These are phyloP conservation scores for Nannochloris sp. DNA, from an alignment of 139 green algal species.

Conservation along the genomic window DNA sequence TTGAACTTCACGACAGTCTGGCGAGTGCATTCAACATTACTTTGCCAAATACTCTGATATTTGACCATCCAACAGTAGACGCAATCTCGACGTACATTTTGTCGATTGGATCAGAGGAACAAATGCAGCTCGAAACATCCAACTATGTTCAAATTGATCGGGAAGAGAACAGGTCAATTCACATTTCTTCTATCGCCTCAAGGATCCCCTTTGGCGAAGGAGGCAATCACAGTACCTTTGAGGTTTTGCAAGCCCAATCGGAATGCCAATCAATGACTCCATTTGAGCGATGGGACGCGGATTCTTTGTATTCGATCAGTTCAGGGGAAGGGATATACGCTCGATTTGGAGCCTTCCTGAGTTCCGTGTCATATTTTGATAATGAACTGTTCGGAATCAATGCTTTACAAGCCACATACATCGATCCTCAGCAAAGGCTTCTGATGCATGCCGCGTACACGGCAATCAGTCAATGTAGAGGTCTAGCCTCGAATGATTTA, in stretches of 20 bases:
- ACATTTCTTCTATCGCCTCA: not conserved
- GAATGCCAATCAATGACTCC: conserved; percentile 9
- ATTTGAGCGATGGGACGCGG: conserved; percentile 47
- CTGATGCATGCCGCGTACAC: conserved; percentile 22
- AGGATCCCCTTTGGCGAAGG: no score
- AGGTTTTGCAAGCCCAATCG: no score
- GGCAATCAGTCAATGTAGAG: no score
- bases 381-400: conserved; percentile 45
- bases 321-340: conserved; percentile 11
- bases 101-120: not conserved
- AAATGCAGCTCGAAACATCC: not conserved
- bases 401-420: conserved; percentile 32
- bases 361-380: conserved; percentile 52
- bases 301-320: not conserved
- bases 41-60: conserved; percentile 45
- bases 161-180: not conserved
- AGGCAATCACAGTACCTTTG: no score
- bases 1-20: conserved; percentile 66
- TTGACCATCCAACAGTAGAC: conserved; percentile 48
- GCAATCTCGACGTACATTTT: conserved; percentile 5
- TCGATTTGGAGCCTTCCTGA: conserved; percentile 56
- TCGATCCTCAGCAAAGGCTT: conserved; percentile 72
- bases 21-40: conserved; percentile 25
- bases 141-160: not conserved
- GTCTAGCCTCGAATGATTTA: no score